These are phyloP conservation scores for Teratosphaeria zuluensis DNA, from an alignment of 2,329 filamentous ascomycete species.

Conservation along the genomic window DNA sequence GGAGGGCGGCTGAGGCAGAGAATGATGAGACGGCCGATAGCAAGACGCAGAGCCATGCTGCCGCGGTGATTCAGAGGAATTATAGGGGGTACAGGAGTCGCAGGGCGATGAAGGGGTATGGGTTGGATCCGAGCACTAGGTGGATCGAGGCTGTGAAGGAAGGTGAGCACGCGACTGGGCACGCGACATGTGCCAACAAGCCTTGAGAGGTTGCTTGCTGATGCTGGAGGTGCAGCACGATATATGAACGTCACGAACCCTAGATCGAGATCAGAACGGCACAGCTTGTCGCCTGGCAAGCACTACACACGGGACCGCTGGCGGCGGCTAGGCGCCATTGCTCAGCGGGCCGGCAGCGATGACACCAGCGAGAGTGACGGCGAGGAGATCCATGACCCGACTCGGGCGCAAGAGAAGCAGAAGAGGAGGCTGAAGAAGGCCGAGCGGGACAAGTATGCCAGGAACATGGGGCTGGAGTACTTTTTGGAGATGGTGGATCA, in stretches of 20 bases:
- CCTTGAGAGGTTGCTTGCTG: neutral
- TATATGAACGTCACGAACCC: conserved; percentile 45
- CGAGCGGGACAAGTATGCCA: conserved; percentile 55
- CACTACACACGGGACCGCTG: conserved; percentile 53
- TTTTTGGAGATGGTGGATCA: conserved; percentile 64
- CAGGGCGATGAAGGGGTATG: conserved; percentile 59
- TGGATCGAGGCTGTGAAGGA: conserved; percentile 50
- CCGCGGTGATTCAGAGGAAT: conserved; percentile 42
- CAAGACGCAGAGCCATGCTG: conserved; percentile 14
- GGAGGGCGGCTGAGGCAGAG: conserved; percentile 5
- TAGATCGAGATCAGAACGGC: conserved; percentile 27
- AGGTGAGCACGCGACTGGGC: conserved; percentile 15
- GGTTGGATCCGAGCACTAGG: conserved; percentile 58
- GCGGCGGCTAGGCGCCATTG: conserved; percentile 63
- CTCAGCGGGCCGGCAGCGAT: conserved; percentile 62
- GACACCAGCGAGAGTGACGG: conserved; percentile 44
- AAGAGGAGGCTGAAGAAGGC: conserved; percentile 42
- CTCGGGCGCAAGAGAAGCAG: conserved; percentile 24
- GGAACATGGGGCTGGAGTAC: conserved; percentile 77
- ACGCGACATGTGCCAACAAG: neutral
- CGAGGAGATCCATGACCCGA: conserved; percentile 25
- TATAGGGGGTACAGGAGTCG: conserved; percentile 70
- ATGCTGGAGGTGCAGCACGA: conserved; percentile 33
- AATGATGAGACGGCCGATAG: conserved; percentile 6
- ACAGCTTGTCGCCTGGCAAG: conserved; percentile 11